Base-by-base conservation (phyloP, 2,329 filamentous ascomycete species). In the Fusarium nematophilum region DNA sequence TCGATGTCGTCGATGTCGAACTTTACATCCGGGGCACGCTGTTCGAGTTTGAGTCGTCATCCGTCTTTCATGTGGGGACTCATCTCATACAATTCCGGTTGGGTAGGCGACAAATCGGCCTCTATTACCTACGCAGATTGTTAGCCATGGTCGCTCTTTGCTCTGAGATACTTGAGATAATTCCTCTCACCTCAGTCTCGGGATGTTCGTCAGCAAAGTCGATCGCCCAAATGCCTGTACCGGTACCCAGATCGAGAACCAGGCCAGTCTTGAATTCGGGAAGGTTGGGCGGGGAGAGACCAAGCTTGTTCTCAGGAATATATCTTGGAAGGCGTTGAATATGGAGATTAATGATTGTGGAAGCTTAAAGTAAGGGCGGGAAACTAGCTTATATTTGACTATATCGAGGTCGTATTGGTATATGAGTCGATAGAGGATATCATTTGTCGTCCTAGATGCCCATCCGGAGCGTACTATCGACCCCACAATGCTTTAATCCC, bases 161-260 rank as follows among this genome's bases (percentile, higher is more conserved):
- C 0, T 2, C 2, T 4, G 3, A 13, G 9, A 3, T 2, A 1
- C 1, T 0, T 4, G 6, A 2, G 29, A n/a, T 31, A n/a, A 10
- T 31, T 31, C 29, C 29, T 11, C 13, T 4, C 15, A 31, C 50
- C 27, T 53, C 45, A 6, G 51, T 15, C 38, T 50, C 14, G 0
- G 49, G 49, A 17, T 59, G 48, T 7, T 59, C 55, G n/a, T 59
- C 55, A 3, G 48, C 57, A 4, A 31, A 59, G 21, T 59, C 56
- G 4, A 59, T 59, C 6, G 56, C 56, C 56, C 54, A 59, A 4
- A 59, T 59, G 6, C 54, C 54, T 1, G 39, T 59, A 1, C 56
- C 56, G 2, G 56, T 59, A 0, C 54, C 56, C 3, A 59, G n/a
- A 6, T 59, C 56, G 2, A 58, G 56, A 3, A 59, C 56, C 3